Conservation (phyloP, 164 flowering plant species). For the Sedum album region DNA sequence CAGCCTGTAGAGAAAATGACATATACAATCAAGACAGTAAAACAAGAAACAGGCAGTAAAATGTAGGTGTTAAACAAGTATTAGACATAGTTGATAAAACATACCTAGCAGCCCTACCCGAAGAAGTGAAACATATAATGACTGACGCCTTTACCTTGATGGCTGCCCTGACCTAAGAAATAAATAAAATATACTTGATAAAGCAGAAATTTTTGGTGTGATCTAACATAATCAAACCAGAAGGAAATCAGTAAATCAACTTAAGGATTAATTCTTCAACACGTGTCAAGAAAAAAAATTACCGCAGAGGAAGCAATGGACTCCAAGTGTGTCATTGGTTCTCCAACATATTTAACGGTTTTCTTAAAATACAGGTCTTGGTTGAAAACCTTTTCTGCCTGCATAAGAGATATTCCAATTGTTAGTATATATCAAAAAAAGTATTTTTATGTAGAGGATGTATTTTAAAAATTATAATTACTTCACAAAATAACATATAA, state of each 20-base stretch:
- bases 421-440: background rate
- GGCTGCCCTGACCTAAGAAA: conserved; percentile 49
- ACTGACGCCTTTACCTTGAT: conserved; percentile 65
- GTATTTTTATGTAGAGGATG: too few relatives aligned
- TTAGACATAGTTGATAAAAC: background rate
- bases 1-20: conserved; percentile 25
- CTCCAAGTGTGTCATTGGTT: conserved; percentile 90
- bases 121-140: conserved; percentile 59
- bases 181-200: background rate
- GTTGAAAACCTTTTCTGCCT: conserved; percentile 96
- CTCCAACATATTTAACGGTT: conserved; percentile 73
- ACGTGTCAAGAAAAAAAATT: conserved; percentile 10
- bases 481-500: too few relatives aligned
- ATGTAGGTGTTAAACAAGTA: background rate
- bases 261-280: background rate
- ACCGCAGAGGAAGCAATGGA: conserved; percentile 96
- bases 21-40: background rate
- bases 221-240: background rate
- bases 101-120: conserved; percentile 66
- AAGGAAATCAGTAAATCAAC: background rate
- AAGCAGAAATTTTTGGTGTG: too few relatives aligned
- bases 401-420: conserved; percentile 12
- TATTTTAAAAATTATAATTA: too few relatives aligned
- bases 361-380: conserved; percentile 79
- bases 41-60: background rate